Evolutionary conservation across 176 grass and related monocot genomes (phyloP).

Genomic region (Phoenix roebelenii): DNA sequence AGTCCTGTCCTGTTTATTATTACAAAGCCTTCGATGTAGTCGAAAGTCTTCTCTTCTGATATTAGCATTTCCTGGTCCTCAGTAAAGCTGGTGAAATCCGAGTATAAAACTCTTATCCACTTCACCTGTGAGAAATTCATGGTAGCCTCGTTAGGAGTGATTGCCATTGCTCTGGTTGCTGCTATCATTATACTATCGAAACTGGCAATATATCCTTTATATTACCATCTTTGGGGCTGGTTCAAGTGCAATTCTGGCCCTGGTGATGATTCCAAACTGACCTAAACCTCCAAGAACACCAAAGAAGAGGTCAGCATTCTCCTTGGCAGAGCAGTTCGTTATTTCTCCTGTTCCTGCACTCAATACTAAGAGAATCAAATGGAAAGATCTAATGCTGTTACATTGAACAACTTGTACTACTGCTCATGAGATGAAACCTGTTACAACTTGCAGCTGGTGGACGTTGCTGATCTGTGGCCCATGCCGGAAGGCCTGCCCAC

Average conservation of each 20-base stretch:
- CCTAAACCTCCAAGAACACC: slow-evolving; percentile 13
- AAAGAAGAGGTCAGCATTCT: slow-evolving; percentile 15
- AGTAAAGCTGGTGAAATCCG: slow-evolving; percentile 9
- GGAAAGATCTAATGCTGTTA: too few species aligned
- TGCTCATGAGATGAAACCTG: slow-evolving; percentile 34
- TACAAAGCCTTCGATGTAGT: slow-evolving; percentile 22
- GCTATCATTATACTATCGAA: background rate
- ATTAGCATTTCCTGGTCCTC: slow-evolving; percentile 18
- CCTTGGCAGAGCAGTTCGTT: slow-evolving; percentile 1
- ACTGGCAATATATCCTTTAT: too few species aligned
- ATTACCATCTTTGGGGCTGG: slow-evolving; percentile 15
- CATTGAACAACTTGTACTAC: too few species aligned
- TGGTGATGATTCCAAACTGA: slow-evolving; percentile 18
- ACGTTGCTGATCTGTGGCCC: slow-evolving; percentile 95
- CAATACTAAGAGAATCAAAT: background rate
- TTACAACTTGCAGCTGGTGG: slow-evolving; percentile 75
- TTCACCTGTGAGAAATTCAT: slow-evolving; percentile 2
- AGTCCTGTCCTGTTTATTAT: slow-evolving; percentile 16
- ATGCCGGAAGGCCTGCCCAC: slow-evolving; percentile 80
- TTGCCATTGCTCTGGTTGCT: too few species aligned
- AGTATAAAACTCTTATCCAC: slow-evolving; percentile 16
- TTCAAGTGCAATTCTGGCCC: slow-evolving; percentile 9
- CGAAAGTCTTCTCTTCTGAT: slow-evolving; percentile 9
- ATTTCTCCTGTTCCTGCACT: slow-evolving; percentile 3
- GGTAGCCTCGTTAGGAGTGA: too few species aligned